These are phyloP conservation scores for Orbilia blumenaviensis DNA, from an alignment of 2,329 filamentous ascomycete species.

Conservation along the genomic window DNA sequence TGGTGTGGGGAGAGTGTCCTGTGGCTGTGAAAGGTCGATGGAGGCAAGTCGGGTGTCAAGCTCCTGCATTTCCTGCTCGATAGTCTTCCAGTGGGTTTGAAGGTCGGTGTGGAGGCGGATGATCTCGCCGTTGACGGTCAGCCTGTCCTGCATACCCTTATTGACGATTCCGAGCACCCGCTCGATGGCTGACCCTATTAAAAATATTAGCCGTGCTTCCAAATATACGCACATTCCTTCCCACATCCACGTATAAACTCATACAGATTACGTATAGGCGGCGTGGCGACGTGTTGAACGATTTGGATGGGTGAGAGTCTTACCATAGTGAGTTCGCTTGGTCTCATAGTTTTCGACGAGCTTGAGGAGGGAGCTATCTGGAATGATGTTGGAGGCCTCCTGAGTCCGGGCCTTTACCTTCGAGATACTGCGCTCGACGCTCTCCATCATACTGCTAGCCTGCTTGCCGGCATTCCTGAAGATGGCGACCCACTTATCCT, in stretches of 20 bases:
- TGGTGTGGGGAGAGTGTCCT: conserved; percentile 63
- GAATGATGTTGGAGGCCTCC: conserved; percentile 76
- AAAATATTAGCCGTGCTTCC: conserved; percentile 41
- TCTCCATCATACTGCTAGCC: conserved; percentile 95
- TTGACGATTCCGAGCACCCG: conserved; percentile 91
- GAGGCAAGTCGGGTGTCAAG: conserved; percentile 75
- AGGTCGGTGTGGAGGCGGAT: conserved; percentile 85
- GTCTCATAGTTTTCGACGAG: conserved; percentile 93
- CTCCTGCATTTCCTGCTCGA: conserved; percentile 79
- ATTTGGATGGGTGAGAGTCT: no score
- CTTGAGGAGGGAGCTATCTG: conserved; percentile 70
- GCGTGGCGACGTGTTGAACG: no score
- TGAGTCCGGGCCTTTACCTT: conserved; percentile 70
- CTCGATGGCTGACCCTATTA: conserved; percentile 80
- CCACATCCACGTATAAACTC: no score
- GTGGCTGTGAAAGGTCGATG: conserved; percentile 54
- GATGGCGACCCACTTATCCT: conserved; percentile 94
- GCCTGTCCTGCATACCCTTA: conserved; percentile 90
- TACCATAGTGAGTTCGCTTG: conserved; percentile 87
- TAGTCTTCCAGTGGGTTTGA: conserved; percentile 78
- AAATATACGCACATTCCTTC: not conserved
- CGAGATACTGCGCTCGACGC: conserved; percentile 83
- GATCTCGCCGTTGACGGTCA: conserved; percentile 96
- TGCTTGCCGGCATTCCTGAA: conserved; percentile 82
- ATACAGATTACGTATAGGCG: no score